phyloP scores from a whole-genome alignment of 2,329 filamentous ascomycete genomes.

The Alternaria arborescens region DNA sequence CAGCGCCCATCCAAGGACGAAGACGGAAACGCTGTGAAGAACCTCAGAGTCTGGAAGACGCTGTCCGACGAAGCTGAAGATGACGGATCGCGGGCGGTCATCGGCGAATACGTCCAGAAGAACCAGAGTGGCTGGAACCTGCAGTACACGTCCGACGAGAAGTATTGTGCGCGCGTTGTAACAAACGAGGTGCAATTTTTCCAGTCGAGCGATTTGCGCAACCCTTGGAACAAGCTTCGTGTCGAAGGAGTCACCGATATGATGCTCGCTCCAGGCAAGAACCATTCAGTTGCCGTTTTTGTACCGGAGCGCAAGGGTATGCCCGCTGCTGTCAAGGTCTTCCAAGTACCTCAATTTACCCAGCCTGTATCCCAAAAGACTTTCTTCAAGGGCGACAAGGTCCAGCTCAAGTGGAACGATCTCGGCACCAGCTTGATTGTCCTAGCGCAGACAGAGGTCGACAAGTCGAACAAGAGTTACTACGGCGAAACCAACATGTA shows the following conservation, averaged over 20 bases:
- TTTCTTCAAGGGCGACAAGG: conserved; percentile 99
- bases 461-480: conserved; percentile 98
- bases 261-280: conserved; percentile 86
- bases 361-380: conserved; percentile 92
- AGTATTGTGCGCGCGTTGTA: conserved; percentile 89
- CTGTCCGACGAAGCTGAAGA: conserved; percentile 71
- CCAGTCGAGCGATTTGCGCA: conserved; percentile 82
- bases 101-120: conserved; percentile 95
- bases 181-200: conserved; percentile 99
- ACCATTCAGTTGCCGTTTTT: conserved; percentile 92
- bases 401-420: conserved; percentile 97
- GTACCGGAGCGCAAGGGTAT: conserved; percentile 95
- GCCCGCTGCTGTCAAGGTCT: conserved; percentile 93
- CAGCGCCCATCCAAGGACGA: conserved; percentile 93
- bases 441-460: conserved; percentile 95
- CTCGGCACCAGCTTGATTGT: conserved; percentile 91
- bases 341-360: conserved; percentile 87
- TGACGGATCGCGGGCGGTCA: conserved; percentile 71
- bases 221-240: conserved; percentile 93
- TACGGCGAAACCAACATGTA: conserved; percentile 99
- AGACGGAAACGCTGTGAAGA: conserved; percentile 91
- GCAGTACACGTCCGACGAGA: conserved; percentile 94
- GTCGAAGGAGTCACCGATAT: conserved; percentile 92
- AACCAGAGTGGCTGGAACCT: conserved; percentile 95
- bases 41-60: conserved; percentile 95